Base-by-base conservation (phyloP, 192 early-diverging fungal species). In the Entomortierella chlamydospora region DNA sequence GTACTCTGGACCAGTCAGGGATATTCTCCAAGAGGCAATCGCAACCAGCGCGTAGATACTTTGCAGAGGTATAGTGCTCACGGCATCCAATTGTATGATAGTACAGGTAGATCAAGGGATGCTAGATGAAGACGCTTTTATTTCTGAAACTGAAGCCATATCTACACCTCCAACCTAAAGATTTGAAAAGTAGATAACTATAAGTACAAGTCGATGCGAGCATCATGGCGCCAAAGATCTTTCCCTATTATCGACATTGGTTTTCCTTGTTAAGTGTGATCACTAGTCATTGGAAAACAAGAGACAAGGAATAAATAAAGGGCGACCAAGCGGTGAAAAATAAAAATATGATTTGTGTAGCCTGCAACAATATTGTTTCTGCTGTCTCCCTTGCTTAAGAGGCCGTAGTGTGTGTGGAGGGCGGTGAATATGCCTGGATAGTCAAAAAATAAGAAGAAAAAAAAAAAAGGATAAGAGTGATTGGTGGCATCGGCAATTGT, bases 201-300 rank as follows among this genome's bases (percentile, higher is more conserved):
- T 37, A 10, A 37, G 34, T 37, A 37, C 45, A 47, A 47, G 20
- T 47, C 45, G 20, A 47, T 47, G 20, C 45, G 15, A 47, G 45
- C 15, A 47, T 47, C 45, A 47, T 47, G 34, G 15, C 45, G 45
- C 20, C 45, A 47, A 47, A 47, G 5, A 47, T 47, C 12, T 47
- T n/a, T 47, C 45, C 45, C 45, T 47, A 12, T 11, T 20, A 4
- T 47, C 45, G 45, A 47, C 20, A 47, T 47, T 47, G 45, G 45
- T 47, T 2, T 47, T 20, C 45, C 20, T 47, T 10, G 34, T 12
- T 47, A 47, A 47, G 20, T 47, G 57, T 59, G 37, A 59, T 59
- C 57, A 59, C 57, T 59, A 59, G 55, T 23, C 20, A 59, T 17
- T 42, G 57, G 33, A 59, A 43, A 59, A 26, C 34, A 43, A 59